Evolutionary conservation across 768 basidiomycete genomes (phyloP).

Genomic region (Suillus cothurnatus): DNA sequence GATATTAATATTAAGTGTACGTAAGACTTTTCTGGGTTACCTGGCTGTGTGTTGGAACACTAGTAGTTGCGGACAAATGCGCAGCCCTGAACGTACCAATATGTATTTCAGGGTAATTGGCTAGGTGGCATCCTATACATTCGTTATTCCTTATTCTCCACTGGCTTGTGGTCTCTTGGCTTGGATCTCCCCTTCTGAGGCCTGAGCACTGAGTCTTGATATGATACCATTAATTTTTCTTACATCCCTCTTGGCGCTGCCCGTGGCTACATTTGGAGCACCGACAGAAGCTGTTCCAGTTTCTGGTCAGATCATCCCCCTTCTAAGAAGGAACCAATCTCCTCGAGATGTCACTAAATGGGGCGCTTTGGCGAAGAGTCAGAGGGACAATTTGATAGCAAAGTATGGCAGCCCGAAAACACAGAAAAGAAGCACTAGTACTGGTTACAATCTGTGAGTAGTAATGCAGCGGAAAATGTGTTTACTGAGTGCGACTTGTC

Average conservation of each 20-base stretch:
- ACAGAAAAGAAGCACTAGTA: slow-evolving; percentile 44
- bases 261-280: slow-evolving; percentile 13
- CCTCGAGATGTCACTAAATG: slow-evolving; percentile 12
- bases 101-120: background rate
- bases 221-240: slow-evolving; percentile 23
- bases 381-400: slow-evolving; percentile 41
- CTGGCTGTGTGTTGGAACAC: no score
- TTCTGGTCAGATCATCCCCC: slow-evolving; percentile 23
- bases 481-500: slow-evolving; percentile 8
- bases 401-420: slow-evolving; percentile 46
- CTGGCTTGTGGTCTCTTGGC: background rate
- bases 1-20: no score
- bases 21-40: no score
- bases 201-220: background rate
- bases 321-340: slow-evolving; percentile 18
- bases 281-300: slow-evolving; percentile 18
- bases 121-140: background rate
- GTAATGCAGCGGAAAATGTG: background rate
- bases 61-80: background rate
- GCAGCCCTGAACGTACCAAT: background rate
- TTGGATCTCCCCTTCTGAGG: background rate
- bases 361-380: slow-evolving; percentile 41
- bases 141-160: background rate
- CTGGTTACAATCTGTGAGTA: slow-evolving; percentile 55
- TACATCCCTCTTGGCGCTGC: slow-evolving; percentile 15